Evolutionary conservation across 2,329 filamentous ascomycete genomes (phyloP).

Genomic region (Fusarium cyanostomum): DNA sequence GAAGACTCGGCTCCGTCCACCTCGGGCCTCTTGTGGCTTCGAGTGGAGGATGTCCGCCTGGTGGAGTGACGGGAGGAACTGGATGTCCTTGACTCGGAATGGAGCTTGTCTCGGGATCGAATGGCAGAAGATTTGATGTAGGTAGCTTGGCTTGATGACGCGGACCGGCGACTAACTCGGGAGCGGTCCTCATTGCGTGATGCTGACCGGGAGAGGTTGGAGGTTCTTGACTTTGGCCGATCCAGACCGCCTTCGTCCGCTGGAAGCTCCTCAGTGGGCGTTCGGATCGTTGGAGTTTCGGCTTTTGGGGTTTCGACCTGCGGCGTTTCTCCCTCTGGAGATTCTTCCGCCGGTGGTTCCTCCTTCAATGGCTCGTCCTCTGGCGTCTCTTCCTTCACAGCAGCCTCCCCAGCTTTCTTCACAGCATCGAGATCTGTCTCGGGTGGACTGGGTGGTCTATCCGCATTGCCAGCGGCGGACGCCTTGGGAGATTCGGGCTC

Average conservation of each 20-base stretch:
- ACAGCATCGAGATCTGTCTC: constrained; percentile 68
- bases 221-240: constrained; percentile 57
- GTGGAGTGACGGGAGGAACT: constrained; percentile 48
- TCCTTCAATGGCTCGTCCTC: constrained; percentile 41
- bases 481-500: constrained; percentile 17
- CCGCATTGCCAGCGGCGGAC: constrained; percentile 51
- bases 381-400: constrained; percentile 45
- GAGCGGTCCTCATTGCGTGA: constrained; percentile 61
- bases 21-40: constrained; percentile 50
- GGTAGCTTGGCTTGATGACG: constrained; percentile 67
- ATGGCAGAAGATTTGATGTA: constrained; percentile 54
- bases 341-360: constrained; percentile 37
- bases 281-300: constrained; percentile 20
- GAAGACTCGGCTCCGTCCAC: constrained; percentile 55
- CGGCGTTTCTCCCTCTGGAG: constrained; percentile 43
- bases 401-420: constrained; percentile 40
- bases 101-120: constrained; percentile 50
- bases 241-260: constrained; percentile 43
- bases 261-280: constrained; percentile 28
- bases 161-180: constrained; percentile 64
- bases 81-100: constrained; percentile 48
- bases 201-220: constrained; percentile 54
- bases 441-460: constrained; percentile 69
- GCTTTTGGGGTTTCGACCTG: constrained; percentile 16
- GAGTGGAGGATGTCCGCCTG: constrained; percentile 52